Evolutionary conservation across 805 yeast species (phyloP), one percentile per base, ranked within the genome.

Genomic region (Ogataea sp.): DNA sequence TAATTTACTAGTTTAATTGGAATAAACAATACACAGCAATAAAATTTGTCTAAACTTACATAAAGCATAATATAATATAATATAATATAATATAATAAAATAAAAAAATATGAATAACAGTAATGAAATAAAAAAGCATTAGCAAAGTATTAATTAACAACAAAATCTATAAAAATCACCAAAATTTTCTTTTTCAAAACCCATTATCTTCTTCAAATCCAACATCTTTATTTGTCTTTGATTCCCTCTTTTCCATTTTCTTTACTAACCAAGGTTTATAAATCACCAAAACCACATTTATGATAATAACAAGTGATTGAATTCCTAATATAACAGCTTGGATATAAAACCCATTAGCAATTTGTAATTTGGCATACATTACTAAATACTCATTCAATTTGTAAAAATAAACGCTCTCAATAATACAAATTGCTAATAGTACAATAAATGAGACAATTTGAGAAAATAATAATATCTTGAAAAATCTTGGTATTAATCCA

Each of bases 331-430:
- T 14, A 3, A 21, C 3, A 8, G 6, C 3, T 32, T 21, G 25
- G 13, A 32, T 4, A 32, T 32, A 32, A 20, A 14, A 20, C 5
- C 34, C 34, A 8, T 20, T 20, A 5, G 34, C 20, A 3, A 32
- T 16, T 20, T 32, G 26, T 9, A 32, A 5, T 20, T n/a, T 20
- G 10, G 34, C 34, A 20, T 13, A 20, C 10, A 7, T 16, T 14
- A 6, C 7, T 8, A 21, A 32, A 32, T 20, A 23, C 13, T 44
- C 45, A 31, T 44, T 39, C 29, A 52, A 39, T 26, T 46, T 52
- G 20, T n/a, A 20, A 16, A 47, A 43, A 25, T 50, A 49, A 11
- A 42, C 31, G 17, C 21, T 40, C 17, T 47, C 53, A 21, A 48
- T 38, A 2, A 37, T 37, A 11, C 43, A 23, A 28, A 48, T 51